Evolutionary conservation across 805 yeast species (phyloP).

Genomic region (Hanseniaspora singularis): DNA sequence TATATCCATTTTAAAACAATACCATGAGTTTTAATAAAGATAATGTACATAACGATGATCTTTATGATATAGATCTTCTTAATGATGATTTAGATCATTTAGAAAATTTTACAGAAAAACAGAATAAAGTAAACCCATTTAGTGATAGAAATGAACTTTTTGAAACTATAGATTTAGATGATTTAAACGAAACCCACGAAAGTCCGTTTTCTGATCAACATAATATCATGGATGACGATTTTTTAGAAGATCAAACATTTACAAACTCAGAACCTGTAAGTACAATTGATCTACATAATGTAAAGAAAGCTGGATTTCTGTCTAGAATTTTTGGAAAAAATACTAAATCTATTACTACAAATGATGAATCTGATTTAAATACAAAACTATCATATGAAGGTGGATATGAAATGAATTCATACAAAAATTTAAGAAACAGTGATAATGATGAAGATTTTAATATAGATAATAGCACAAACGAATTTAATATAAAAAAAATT

Average conservation of each 20-base stretch:
- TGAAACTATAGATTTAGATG: constrained; percentile 29
- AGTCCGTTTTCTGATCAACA: constrained; percentile 22
- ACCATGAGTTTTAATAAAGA: no score
- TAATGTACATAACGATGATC: constrained; percentile 25
- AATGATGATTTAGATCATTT: constrained; percentile 20
- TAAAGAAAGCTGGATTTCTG: constrained; percentile 19
- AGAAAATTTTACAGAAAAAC: constrained; percentile 14
- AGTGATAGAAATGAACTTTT: constrained; percentile 22
- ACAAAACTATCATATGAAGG: background rate
- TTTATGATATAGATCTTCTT: constrained; percentile 34
- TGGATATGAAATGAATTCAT: constrained; percentile 26
- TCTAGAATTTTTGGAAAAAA: constrained; percentile 19
- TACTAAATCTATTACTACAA: constrained; percentile 17
- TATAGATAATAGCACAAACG: constrained; percentile 25
- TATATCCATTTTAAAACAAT: no score
- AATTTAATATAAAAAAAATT: constrained; percentile 30
- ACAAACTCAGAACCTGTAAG: background rate
- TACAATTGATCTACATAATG: constrained; percentile 1
- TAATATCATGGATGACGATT: constrained; percentile 14
- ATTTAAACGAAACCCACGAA: constrained; percentile 29
- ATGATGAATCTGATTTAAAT: constrained; percentile 6
- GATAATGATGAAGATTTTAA: constrained; percentile 23
- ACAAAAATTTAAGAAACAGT: constrained; percentile 21
- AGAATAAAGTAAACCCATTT: constrained; percentile 17
- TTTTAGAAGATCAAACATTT: background rate